Percentiles rank a stretch among this genome's conserved stretches.
Evolutionary conservation across 768 basidiomycete species (phyloP).

Genomic region (Tylopilus vinaceipallidus): DNA sequence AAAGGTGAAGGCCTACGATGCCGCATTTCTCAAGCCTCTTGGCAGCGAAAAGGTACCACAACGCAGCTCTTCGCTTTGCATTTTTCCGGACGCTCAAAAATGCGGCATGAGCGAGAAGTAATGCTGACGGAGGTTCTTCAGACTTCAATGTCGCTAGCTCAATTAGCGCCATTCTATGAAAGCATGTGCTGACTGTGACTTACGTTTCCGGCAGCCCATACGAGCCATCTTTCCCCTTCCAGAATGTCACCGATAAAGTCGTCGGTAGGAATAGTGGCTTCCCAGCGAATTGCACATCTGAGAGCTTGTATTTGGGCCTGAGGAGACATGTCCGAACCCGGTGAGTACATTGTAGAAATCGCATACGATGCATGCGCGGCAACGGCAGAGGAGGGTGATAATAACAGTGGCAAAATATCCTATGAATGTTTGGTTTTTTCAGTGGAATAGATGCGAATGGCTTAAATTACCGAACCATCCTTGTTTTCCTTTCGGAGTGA

Average conservation of each 20-base stretch:
- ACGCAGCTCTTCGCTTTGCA: constrained; percentile 60
- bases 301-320: constrained; percentile 69
- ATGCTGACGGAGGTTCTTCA: constrained; percentile 78
- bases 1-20: constrained; percentile 53
- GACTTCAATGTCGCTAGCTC: constrained; percentile 46
- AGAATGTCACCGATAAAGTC: constrained; percentile 59
- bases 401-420: constrained; percentile 80
- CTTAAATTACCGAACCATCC: constrained; percentile 68
- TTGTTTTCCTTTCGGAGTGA: constrained; percentile 81
- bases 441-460: neutral
- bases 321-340: constrained; percentile 49
- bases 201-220: constrained; percentile 83
- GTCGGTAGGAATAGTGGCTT: constrained; percentile 51
- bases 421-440: constrained; percentile 30
- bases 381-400: constrained; percentile 63
- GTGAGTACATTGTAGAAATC: constrained; percentile 45
- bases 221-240: constrained; percentile 83
- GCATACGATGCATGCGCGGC: constrained; percentile 62
- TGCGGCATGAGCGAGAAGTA: constrained; percentile 81
- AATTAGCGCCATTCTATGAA: constrained; percentile 24
- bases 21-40: constrained; percentile 80
- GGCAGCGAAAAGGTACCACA: constrained; percentile 80
- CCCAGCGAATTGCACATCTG: constrained; percentile 74
- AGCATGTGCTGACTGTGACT: constrained; percentile 26
- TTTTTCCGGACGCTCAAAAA: constrained; percentile 59